Evolutionary conservation across 257 asterid genomes (phyloP).

Genomic region (Solanum paucissectum): DNA sequence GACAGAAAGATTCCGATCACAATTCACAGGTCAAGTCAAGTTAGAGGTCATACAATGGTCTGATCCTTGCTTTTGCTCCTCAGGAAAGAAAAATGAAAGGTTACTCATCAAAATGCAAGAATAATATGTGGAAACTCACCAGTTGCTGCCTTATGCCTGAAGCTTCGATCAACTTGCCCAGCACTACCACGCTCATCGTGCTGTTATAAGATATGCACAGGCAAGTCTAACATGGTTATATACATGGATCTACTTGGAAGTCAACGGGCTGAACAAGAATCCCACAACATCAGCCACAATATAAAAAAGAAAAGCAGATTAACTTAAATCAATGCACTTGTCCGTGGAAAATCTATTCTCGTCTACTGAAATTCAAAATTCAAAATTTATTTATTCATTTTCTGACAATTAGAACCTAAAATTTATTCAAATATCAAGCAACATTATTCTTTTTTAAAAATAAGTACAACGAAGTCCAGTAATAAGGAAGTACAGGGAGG

Average conservation of each 20-base stretch:
- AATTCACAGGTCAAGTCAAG: neutral
- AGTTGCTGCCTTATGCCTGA: conserved; percentile 32
- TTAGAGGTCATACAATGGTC: neutral
- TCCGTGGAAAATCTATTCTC: neutral
- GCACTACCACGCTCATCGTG: conserved; percentile 75
- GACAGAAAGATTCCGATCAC: neutral
- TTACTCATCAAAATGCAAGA: neutral
- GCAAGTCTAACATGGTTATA: conserved; percentile 79
- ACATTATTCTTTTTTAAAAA: neutral
- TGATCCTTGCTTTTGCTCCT: neutral
- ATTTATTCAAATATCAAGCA: neutral
- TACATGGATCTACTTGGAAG: conserved; percentile 38
- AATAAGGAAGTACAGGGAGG: neutral
- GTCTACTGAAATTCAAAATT: neutral
- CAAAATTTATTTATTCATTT: neutral
- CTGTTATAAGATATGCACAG: conserved; percentile 90
- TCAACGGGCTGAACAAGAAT: conserved; percentile 46
- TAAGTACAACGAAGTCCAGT: neutral
- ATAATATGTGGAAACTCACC: conserved; percentile 29
- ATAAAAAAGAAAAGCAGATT: conserved; percentile 1
- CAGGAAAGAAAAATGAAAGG: neutral
- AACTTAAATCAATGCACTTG: neutral
- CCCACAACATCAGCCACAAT: conserved; percentile 27
- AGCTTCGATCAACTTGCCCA: conserved; percentile 58
- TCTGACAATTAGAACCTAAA: neutral